Evolutionary conservation across 2,329 filamentous ascomycete species (phyloP), one percentile per base, ranked within the genome.

Genomic region (Aspergillus awamori): DNA sequence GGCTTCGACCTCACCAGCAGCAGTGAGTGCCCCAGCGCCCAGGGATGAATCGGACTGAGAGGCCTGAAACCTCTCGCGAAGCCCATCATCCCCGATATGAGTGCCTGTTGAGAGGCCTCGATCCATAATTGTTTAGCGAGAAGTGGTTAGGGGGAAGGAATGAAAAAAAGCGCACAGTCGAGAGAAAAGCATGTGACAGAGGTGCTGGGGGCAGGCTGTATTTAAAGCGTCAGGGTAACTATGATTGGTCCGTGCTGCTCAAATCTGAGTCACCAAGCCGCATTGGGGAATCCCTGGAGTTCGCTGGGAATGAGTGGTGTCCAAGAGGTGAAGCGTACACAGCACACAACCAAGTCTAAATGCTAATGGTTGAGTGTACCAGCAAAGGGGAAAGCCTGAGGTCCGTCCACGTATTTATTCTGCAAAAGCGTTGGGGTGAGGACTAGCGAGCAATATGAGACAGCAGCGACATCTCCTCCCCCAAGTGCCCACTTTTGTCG

Each of bases 61-160:
- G 57, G 73, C 72, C 38, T 75, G 71, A 69, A 74, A 77, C 67
- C 83, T 77, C 71, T 84, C 80, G 53, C 82, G 80, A 59, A 85
- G 78, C 57, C 79, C 80, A 66, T 77, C 72, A 61, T 66, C 66
- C 28, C 68, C 65, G 61, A 72, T 69, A 67, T 72, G 70, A 63
- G 72, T 64, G 65, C 74, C 72, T 70, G 76, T 75, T 71, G 74
- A 72, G 67, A 71, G 72, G 70, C 71, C 72, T 64, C 72, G 71
- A 68, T 77, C 74, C 77, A 79, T 78, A 58, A 62, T 71, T 59
- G 36, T 26, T 48, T 22, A 33, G 24, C 24, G 56, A 38, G 66
- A 64, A 63, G 33, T 36, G 63, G 69, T 69, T 57, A 66, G 61
- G 61, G 60, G 53, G 61, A 68, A 65, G 63, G 64, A 63, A 43